phyloP scores from a whole-genome alignment of 106 monocot species.

The Narthecium ossifragum region DNA sequence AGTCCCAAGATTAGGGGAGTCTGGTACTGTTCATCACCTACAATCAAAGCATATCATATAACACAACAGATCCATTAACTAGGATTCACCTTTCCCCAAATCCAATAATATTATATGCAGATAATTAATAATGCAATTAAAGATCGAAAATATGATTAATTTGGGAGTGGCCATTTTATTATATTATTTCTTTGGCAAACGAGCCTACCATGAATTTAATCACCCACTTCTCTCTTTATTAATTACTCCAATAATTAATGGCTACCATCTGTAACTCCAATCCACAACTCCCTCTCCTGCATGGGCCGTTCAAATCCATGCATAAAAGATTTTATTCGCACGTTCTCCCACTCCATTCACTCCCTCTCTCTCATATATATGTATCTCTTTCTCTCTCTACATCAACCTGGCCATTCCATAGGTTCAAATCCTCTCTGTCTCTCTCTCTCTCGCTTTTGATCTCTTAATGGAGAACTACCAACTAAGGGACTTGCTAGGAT shows the following conservation, averaged over 20 bases:
- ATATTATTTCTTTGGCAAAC: no score
- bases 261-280: constrained; percentile 13
- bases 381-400: not conserved
- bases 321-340: constrained; percentile 4
- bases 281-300: constrained; percentile 7
- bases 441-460: constrained; percentile 3
- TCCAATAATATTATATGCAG: no score
- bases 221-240: not conserved
- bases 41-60: no score
- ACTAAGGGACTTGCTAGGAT: not conserved
- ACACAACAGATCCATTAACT: no score
- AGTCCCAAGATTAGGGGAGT: no score
- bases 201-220: no score
- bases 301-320: constrained; percentile 8
- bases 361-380: constrained; percentile 3
- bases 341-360: not conserved
- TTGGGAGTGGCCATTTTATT: no score
- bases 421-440: not conserved
- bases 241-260: not conserved
- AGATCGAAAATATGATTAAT: no score
- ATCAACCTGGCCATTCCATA: not conserved
- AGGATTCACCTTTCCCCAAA: no score
- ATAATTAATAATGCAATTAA: no score
- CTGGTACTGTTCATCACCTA: no score
- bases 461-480: constrained; percentile 3